Evolutionary conservation across 2,329 filamentous ascomycete genomes (phyloP).

Genomic region (Aureobasidium uvarum): DNA sequence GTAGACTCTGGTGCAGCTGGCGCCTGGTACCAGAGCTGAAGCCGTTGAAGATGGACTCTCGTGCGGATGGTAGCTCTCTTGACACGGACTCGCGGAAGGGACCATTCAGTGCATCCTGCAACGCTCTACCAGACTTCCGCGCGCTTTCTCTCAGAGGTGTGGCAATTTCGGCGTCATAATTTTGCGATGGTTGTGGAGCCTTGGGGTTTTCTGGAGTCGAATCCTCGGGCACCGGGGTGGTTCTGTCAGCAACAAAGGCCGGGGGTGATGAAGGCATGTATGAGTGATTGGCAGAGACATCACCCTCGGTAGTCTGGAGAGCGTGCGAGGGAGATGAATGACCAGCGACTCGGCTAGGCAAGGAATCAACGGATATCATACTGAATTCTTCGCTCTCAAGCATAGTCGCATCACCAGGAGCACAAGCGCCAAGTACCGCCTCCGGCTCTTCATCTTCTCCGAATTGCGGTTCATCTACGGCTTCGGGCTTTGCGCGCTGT

Average conservation of each 20-base stretch:
- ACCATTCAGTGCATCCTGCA: conserved; percentile 28
- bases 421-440: conserved; percentile 22
- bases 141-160: conserved; percentile 28
- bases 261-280: conserved; percentile 39
- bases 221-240: conserved; percentile 25
- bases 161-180: conserved; percentile 5
- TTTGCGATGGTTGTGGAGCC: conserved; percentile 6
- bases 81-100: conserved; percentile 23
- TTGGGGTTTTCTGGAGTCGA: conserved; percentile 18
- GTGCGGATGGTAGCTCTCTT: conserved; percentile 3
- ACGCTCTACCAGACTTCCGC: conserved; percentile 27
- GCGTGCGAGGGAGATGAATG: conserved; percentile 5
- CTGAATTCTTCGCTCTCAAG: conserved; percentile 52
- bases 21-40: conserved; percentile 43
- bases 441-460: conserved; percentile 26
- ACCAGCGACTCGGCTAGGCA: conserved; percentile 38
- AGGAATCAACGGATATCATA: conserved; percentile 51
- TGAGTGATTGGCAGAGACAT: conserved; percentile 28
- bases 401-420: conserved; percentile 47
- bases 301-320: background rate
- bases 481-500: background rate
- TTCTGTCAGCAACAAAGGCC: conserved; percentile 19
- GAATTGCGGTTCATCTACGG: background rate
- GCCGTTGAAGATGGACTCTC: conserved; percentile 37
- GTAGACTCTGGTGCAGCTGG: conserved; percentile 42